These are phyloP conservation scores for Austroboletus niveus DNA, from an alignment of 1,284 basidiomycete genomes.

Conservation along the genomic window DNA sequence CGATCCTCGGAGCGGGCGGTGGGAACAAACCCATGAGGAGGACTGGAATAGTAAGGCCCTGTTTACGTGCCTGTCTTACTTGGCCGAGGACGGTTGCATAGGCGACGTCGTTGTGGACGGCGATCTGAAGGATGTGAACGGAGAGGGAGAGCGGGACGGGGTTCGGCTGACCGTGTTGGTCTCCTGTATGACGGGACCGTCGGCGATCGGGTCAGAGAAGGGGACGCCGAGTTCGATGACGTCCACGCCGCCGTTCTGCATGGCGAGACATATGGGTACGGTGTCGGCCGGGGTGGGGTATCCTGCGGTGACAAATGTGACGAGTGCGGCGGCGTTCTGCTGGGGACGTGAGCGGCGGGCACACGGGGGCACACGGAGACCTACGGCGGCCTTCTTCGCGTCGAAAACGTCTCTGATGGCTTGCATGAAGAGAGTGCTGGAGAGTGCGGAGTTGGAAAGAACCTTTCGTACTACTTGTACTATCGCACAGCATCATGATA, in stretches of 20 bases:
- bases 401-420: slow-evolving; percentile 74
- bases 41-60: slow-evolving; percentile 85
- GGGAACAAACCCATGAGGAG: slow-evolving; percentile 80
- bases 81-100: slow-evolving; percentile 76
- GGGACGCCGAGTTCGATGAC: slow-evolving; percentile 96
- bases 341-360: slow-evolving; percentile 30
- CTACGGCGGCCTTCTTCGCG: slow-evolving; percentile 65
- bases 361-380: background rate
- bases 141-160: background rate
- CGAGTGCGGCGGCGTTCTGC: slow-evolving; percentile 71
- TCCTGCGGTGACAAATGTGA: slow-evolving; percentile 92
- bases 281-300: slow-evolving; percentile 81
- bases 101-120: slow-evolving; percentile 76
- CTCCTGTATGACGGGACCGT: slow-evolving; percentile 90
- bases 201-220: slow-evolving; percentile 96
- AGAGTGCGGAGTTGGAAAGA: slow-evolving; percentile 7
- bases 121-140: slow-evolving; percentile 54
- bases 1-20: background rate
- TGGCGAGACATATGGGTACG: slow-evolving; percentile 84
- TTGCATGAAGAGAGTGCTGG: slow-evolving; percentile 53
- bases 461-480: background rate
- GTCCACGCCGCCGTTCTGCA: slow-evolving; percentile 92
- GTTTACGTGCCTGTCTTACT: slow-evolving; percentile 74
- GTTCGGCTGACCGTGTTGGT: slow-evolving; percentile 74
- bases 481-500: background rate